Base-by-base conservation (phyloP, 768 basidiomycete genomes). In the Hericium rajendrae region DNA sequence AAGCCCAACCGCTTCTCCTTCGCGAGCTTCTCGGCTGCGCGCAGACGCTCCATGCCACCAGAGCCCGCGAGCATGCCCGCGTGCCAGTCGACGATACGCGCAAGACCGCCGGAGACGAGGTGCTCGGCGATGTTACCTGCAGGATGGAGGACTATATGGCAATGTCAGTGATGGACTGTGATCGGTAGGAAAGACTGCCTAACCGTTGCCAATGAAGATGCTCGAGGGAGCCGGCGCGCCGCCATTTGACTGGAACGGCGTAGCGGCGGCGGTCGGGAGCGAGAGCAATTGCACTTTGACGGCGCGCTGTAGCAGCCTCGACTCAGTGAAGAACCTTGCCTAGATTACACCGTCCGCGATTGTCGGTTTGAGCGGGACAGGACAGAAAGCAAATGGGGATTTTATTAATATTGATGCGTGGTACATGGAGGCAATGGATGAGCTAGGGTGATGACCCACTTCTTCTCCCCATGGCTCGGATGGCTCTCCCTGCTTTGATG, bases 1-100 rank as follows among this genome's bases (percentile, higher is more conserved):
- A 95, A 75, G 59, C 75, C 82, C 2, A 77, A 70, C 32, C 84
- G 81, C 65, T 82, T 86, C 67, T 90, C 85, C 69, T 90, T 91
- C 20, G 91, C 92, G 51, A 64, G 67, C 68, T 79, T 86, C 72
- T 97, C 94, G 0, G 91, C 91, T 1, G 83, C 80, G 53, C 94
- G 84, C 28, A 97, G 78, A 43, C 83, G 84, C 65, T 94, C 92
- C 82, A 97, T 91, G 4, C 83, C 88, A 41, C 93, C 93, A 53
- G 78, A 76, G 54, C 77, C 80, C 1, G 91, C 84, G 20, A 99
- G 82, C 80, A 98, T 88, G 20, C 94, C 94, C 15, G 95, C 94
- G 69, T 99, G 95, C 94, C 94, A 97, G 68, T 95, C 94, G 58
- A 98, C 86, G 52, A 97, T 80, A 57, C 91, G 86, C 16, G 94